Conservation (phyloP, 805 yeast species). For the Yarrowia phangngaensis region DNA sequence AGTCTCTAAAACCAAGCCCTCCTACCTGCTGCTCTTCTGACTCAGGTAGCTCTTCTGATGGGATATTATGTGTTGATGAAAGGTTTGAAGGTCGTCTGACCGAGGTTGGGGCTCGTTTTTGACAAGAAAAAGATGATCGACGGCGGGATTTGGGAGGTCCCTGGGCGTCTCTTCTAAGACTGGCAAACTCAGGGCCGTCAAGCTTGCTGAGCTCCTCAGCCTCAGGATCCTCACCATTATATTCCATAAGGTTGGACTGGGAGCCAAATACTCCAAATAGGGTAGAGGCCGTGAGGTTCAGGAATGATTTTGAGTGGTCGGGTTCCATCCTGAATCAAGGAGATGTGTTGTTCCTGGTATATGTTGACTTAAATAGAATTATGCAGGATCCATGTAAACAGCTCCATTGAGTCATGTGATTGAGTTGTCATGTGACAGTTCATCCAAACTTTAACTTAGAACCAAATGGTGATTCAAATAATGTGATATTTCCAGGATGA, state of each 20-base stretch:
- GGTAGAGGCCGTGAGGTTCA: constrained; percentile 37
- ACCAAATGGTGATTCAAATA: no score
- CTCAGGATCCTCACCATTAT: constrained; percentile 35
- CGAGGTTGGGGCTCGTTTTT: background rate
- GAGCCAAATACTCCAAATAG: constrained; percentile 43
- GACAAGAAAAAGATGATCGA: constrained; percentile 4
- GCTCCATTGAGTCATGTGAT: no score
- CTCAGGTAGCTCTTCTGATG: background rate
- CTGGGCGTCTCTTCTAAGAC: constrained; percentile 15
- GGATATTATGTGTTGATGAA: no score
- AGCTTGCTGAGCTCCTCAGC: constrained; percentile 15
- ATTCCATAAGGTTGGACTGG: constrained; percentile 40
- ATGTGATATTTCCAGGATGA: no score
- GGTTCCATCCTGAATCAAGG: no score
- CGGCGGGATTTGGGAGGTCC: constrained; percentile 21
- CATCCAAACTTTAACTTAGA: no score
- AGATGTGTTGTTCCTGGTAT: no score
- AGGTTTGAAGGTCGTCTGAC: no score
- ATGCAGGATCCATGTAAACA: no score
- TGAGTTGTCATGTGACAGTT: no score
- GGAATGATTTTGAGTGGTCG: constrained; percentile 30
- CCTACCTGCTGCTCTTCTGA: no score
- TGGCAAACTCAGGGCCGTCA: constrained; percentile 12
- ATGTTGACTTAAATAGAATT: no score
- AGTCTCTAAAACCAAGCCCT: background rate